Evolutionary conservation across 1,284 basidiomycete genomes (phyloP), one percentile per base, ranked within the genome.

Genomic region (Pyrrhoderma noxium): DNA sequence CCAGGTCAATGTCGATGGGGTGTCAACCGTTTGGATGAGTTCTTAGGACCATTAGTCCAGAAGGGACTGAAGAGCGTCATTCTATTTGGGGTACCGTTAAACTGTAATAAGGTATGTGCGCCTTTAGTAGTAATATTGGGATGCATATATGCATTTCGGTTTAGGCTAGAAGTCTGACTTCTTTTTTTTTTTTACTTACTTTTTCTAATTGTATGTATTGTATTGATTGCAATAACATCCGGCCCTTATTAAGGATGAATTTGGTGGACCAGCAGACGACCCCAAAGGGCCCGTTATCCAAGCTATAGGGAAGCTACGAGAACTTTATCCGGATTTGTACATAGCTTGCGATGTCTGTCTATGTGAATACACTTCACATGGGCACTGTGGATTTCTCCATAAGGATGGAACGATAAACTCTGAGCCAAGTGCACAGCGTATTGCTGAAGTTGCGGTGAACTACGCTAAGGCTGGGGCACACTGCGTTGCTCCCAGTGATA

Each of bases 311-410:
- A 82, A 82, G 51, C 74, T 99, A 21, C 79, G 86, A 14, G 56
- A 68, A 8, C 76, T 89, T 53, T 99, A 86, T 70, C 95, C 96
- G 1, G 65, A 75, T 9, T 70, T 94, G 21, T 91, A 92, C 72
- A 85, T 99, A 59, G 90, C 93, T 0, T 82, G 82, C 62, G 96
- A 99, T 64, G 96, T 99, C 23, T 99, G 96, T 64, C 80, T 99
- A n/a, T 99, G 96, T 76, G 96, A 99, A 69, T 99, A 99, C 74
- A 98, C 96, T 9, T 90, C 90, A 45, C 94, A 99, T 64, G 96
- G 96, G 0, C 96, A 99, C 70, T 99, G 95, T 62, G 96, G 96
- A 23, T 66, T 93, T 54, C 79, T 95, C 23, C 68, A 85, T 58
- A 55, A 65, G 0, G 86, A 92, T 60, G 85, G 87, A 13, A 80